phyloP scores from a whole-genome alignment of 2,329 filamentous ascomycete species.

The Amauroascus verrucosus region DNA sequence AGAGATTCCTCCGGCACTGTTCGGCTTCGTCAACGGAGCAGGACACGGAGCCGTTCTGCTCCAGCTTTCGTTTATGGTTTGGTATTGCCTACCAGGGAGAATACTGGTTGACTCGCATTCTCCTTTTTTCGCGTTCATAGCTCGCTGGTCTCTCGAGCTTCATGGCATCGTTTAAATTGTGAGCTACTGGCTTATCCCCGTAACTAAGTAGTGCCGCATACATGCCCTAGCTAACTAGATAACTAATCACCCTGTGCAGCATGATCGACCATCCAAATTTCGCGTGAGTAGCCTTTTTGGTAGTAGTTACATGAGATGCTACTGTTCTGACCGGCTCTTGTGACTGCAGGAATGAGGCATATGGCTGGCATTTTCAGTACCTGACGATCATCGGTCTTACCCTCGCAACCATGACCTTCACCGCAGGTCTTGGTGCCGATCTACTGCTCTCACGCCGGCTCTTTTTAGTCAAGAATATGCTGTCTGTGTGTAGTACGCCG shows the following conservation, averaged over 20 bases:
- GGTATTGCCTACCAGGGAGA: slow-evolving; percentile 14
- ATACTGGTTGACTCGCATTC: slow-evolving; percentile 10
- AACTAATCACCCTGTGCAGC: slow-evolving; percentile 18
- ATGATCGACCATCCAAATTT: slow-evolving; percentile 36
- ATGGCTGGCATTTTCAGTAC: slow-evolving; percentile 57
- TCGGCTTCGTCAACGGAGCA: neutral
- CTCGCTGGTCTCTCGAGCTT: slow-evolving; percentile 34
- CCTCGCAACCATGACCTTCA: slow-evolving; percentile 47
- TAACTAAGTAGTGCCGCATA: no score
- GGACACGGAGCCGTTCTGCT: no score
- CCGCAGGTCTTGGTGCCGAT: slow-evolving; percentile 46
- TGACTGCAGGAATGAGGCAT: slow-evolving; percentile 35
- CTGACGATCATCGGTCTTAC: slow-evolving; percentile 53
- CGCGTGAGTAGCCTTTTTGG: slow-evolving; percentile 26
- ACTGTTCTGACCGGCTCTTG: neutral
- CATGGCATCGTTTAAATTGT: slow-evolving; percentile 38
- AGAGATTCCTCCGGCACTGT: no score
- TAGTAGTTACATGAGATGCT: neutral
- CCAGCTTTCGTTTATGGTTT: slow-evolving; percentile 1
- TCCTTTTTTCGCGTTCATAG: neutral
- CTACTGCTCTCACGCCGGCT: slow-evolving; percentile 42
- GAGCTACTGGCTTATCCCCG: slow-evolving; percentile 18
- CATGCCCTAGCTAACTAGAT: no score
- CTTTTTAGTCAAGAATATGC: slow-evolving; percentile 48
- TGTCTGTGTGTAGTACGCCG: slow-evolving; percentile 49